phyloP scores from a whole-genome alignment of 371 early-diverging fungal species.

The Lichtheimia corymbifera region DNA sequence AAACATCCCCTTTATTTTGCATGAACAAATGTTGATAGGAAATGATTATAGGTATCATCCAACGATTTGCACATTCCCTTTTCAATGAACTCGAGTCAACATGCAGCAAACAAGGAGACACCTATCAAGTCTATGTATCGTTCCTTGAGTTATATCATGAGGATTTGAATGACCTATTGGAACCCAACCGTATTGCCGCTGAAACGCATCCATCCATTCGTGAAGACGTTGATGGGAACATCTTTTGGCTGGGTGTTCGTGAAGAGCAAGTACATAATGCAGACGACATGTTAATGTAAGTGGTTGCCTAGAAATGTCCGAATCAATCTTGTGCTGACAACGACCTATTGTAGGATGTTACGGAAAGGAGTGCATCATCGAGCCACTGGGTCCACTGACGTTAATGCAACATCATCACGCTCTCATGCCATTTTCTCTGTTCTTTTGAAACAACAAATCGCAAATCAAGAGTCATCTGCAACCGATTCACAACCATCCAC shows the following conservation, averaged over 20 bases:
- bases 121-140: constrained; percentile 60
- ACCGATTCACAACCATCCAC: constrained; percentile 33
- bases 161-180: constrained; percentile 83
- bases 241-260: constrained; percentile 84
- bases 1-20: neutral
- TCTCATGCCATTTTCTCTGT: constrained; percentile 99
- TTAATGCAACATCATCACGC: constrained; percentile 95
- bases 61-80: constrained; percentile 75
- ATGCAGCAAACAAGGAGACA: constrained; percentile 28
- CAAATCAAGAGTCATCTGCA: constrained; percentile 31
- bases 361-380: constrained; percentile 80
- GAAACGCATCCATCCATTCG: constrained; percentile 59
- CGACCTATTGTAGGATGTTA: constrained; percentile 31
- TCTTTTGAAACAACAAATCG: constrained; percentile 69
- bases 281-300: constrained; percentile 71
- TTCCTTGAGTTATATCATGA: constrained; percentile 98
- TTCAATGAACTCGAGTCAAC: constrained; percentile 39
- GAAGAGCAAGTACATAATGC: constrained; percentile 79
- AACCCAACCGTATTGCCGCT: constrained; percentile 26
- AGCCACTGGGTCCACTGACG: constrained; percentile 93
- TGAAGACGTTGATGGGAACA: constrained; percentile 88
- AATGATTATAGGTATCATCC: constrained; percentile 73
- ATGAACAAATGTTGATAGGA: constrained; percentile 19
- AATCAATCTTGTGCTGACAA: no score
- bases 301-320: no score